These are phyloP conservation scores for Thozetella sp. DNA, from an alignment of 495 filamentous ascomycete genomes.

Conservation along the genomic window DNA sequence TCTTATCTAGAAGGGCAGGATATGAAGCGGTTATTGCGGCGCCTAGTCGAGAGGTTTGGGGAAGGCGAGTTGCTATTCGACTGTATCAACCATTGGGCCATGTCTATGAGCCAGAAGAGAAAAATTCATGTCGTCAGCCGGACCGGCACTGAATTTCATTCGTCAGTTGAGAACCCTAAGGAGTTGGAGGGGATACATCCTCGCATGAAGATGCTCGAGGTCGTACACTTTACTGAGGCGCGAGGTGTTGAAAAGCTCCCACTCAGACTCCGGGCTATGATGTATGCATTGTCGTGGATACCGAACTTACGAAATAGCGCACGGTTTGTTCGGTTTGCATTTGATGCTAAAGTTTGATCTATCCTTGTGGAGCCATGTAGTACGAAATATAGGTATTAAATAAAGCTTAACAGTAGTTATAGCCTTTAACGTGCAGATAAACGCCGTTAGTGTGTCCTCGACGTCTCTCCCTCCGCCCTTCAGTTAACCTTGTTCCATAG, in stretches of 20 bases:
- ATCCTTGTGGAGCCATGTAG: no score
- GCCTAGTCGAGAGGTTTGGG: slow-evolving; percentile 5
- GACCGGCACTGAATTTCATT: slow-evolving; percentile 5
- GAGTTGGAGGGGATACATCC: slow-evolving; percentile 7
- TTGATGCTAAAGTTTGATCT: background rate
- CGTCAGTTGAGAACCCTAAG: slow-evolving; percentile 7
- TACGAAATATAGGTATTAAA: no score
- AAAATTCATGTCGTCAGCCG: background rate
- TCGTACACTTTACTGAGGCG: slow-evolving; percentile 3
- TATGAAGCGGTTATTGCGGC: slow-evolving; percentile 1
- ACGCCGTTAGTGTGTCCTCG: no score
- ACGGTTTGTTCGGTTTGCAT: background rate
- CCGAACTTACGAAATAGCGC: background rate
- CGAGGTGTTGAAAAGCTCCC: slow-evolving; percentile 9
- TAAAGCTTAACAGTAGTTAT: no score
- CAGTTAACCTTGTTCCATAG: no score
- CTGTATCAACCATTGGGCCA: slow-evolving; percentile 2
- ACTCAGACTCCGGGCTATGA: background rate
- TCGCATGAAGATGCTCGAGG: slow-evolving; percentile 3
- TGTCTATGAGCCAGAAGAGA: background rate
- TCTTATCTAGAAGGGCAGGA: slow-evolving; percentile 8
- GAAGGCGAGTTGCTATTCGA: slow-evolving; percentile 10
- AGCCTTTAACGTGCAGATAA: no score
- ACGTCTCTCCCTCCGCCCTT: no score
- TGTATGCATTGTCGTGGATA: slow-evolving; percentile 2